Evolutionary conservation across 108 stramenopile genomes (phyloP).

Genomic region (Aurantiochytrium sp.): DNA sequence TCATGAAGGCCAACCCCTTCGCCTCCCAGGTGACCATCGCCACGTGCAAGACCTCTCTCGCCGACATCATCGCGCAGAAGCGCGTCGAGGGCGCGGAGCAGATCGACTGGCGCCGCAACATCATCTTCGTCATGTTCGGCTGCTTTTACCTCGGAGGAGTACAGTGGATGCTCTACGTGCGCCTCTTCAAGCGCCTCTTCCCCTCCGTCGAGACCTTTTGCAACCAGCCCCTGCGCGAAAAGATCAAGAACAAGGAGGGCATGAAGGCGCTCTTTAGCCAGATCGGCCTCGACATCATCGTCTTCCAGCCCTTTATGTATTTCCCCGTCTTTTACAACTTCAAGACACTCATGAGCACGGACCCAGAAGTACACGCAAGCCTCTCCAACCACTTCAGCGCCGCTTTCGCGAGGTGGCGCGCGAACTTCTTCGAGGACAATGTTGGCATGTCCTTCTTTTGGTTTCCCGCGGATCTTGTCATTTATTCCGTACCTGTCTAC

Average conservation of each 20-base stretch:
- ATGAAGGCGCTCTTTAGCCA: constrained; percentile 40
- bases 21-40: constrained; percentile 62
- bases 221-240: constrained; percentile 55
- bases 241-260: constrained; percentile 60
- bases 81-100: constrained; percentile 60
- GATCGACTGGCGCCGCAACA: constrained; percentile 70
- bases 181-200: not conserved
- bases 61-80: constrained; percentile 67
- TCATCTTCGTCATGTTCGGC: constrained; percentile 70
- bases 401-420: not conserved
- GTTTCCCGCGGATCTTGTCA: not conserved
- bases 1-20: constrained; percentile 50
- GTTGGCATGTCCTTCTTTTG: not conserved
- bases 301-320: constrained; percentile 77
- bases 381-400: not conserved
- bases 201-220: constrained; percentile 59
- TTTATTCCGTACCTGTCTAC: not conserved
- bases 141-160: constrained; percentile 72
- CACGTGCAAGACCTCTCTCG: constrained; percentile 37
- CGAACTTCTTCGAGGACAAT: not conserved
- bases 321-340: constrained; percentile 79
- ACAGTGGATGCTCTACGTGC: constrained; percentile 74
- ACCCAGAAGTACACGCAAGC: constrained; percentile 33
- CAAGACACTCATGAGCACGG: constrained; percentile 54
- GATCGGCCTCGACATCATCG: constrained; percentile 59